Percentiles rank a stretch among this genome's conserved stretches.
phyloP scores from a whole-genome alignment of 768 basidiomycete species.

The Lactarius psammicola region DNA sequence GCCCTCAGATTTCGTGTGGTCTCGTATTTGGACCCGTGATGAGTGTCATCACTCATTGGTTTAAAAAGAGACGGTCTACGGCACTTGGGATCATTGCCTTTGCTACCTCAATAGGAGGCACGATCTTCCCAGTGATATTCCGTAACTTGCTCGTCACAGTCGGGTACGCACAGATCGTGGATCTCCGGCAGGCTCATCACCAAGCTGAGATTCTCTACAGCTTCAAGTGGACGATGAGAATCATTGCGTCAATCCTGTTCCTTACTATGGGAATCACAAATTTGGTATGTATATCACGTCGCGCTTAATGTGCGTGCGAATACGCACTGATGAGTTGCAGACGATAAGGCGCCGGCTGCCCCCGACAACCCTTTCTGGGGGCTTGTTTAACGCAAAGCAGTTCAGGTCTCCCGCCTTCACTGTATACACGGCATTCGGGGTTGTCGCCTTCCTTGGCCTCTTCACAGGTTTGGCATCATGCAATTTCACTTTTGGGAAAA shows the following conservation, averaged over 20 bases:
- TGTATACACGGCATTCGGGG: slow-evolving; percentile 55
- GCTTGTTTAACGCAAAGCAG: slow-evolving; percentile 58
- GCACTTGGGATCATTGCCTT: slow-evolving; percentile 63
- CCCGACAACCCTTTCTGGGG: slow-evolving; percentile 51
- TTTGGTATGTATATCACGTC: slow-evolving; percentile 38
- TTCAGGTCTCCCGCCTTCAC: slow-evolving; percentile 54
- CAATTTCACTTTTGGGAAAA: neutral
- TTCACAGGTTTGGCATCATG: slow-evolving; percentile 41
- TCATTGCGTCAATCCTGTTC: slow-evolving; percentile 62
- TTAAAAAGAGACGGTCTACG: slow-evolving; percentile 53
- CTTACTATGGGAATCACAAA: slow-evolving; percentile 53
- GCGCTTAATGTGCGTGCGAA: slow-evolving; percentile 10
- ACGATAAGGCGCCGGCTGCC: slow-evolving; percentile 48
- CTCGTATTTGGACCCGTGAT: slow-evolving; percentile 61
- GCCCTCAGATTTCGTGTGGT: slow-evolving; percentile 39
- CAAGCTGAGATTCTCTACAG: slow-evolving; percentile 36
- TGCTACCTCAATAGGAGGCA: slow-evolving; percentile 69
- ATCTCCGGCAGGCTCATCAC: neutral
- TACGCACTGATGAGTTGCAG: slow-evolving; percentile 31
- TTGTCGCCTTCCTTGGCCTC: slow-evolving; percentile 62
- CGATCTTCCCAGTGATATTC: slow-evolving; percentile 60
- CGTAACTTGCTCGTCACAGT: slow-evolving; percentile 53
- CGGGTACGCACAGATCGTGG: slow-evolving; percentile 42
- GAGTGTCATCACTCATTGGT: slow-evolving; percentile 70
- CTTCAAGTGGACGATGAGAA: slow-evolving; percentile 77